Base-by-base conservation (phyloP, 345 rosid species). In the Hibiscus trionum region DNA sequence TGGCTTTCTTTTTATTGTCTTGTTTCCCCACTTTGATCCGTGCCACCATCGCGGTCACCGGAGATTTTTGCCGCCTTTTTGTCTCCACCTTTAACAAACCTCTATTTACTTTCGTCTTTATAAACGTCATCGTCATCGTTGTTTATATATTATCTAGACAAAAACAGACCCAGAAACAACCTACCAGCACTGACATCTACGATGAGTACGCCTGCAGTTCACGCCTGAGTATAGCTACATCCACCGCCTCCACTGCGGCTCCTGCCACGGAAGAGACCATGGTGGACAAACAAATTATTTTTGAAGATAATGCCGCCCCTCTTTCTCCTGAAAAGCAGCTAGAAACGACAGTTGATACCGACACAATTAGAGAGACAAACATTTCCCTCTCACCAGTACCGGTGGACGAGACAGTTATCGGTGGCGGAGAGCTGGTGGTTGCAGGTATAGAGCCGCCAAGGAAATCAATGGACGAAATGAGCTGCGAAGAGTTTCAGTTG, bases 401-500 rank as follows among this genome's bases (percentile, higher is more conserved):
- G 16, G 62, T 44, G 11, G 52, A 71, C 37, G 24, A 14, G 3
- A 61, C 29, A 24, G 37, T 8, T 15, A 50, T 4, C 16, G 33
- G 56, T n/a, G 56, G 9, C 21, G 9, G 56, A 52, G 69, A 72
- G 39, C 3, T 62, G 77, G 58, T 29, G 72, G 15, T 29, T 31
- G 52, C 49, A 1, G 14, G 9, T 0, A 29, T 5, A 17, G 61
- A 50, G 39, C 17, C 26, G 37, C 70, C 44, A 29, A 50, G 78
- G 59, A 55, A 69, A 66, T 42, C 56, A 31, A 77, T 82, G 60
- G 77, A 77, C 24, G 77, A 61, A 17, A 37, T 80, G 69, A 82
- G 79, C 56, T 73, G 24, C 17, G 83, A 82, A 58, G 78, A 82
- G 73, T 70, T 82, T 66, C 76, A 70, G 47, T 19, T 2, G 75